Evolutionary conservation across 2,329 filamentous ascomycete genomes (phyloP), one percentile per base, ranked within the genome.

Genomic region (Neofusicoccum laricinum): DNA sequence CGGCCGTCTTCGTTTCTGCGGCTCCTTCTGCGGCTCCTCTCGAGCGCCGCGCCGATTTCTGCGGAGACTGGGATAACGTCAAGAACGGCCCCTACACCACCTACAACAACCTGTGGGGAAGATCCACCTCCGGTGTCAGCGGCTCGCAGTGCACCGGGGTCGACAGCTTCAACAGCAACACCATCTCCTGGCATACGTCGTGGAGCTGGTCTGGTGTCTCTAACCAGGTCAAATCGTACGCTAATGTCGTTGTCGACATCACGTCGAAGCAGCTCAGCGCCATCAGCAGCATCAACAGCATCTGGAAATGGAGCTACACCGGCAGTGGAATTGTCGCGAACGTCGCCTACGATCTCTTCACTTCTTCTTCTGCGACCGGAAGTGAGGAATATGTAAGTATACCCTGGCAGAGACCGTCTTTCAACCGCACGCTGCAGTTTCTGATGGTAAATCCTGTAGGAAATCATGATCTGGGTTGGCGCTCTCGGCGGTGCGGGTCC

Each of bases 391-490:
- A 46, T 19, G 53, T 58, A 58, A 41, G 53, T 43, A 12, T 8
- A 8, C n/a, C 41, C 41, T 43, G 7, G 15, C 15, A 8, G 15
- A 17, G 2, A n/a, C n/a, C n/a, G n/a, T n/a, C n/a, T n/a, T n/a
- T n/a, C 15, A 43, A 43, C 4, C n/a, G 7, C 41, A 3, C 36
- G n/a, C n/a, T 4, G 41, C 14, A 43, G 41, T 43, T 4, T 8
- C 41, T 43, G n/a, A 17, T 4, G 12, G n/a, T 8, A 4, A 43
- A 43, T 15, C 12, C 12, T 40, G 25, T 11, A 58, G 53, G 55
- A 59, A 75, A 78, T 89, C 69, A 90, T 90, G 87, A 81, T 90
- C 68, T 90, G 87, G 87, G 78, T 88, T 50, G 83, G 79, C 3
- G 83, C 83, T 30, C 74, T 86, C 51, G 85, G 83, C 21, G 82